Evolutionary conservation across 257 asterid genomes (phyloP).

Genomic region (Pogostemon cablin): DNA sequence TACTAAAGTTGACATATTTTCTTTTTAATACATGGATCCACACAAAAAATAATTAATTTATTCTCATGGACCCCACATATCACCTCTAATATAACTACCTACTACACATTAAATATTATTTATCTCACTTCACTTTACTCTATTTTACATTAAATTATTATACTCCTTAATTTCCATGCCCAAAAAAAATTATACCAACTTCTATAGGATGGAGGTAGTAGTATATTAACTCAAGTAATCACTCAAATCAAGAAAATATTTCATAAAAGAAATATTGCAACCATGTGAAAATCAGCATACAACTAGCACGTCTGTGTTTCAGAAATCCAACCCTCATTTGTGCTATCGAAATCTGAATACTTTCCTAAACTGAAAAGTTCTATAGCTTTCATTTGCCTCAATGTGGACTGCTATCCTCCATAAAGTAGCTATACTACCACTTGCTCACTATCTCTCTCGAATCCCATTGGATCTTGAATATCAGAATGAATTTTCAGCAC

Average conservation of each 20-base stretch:
- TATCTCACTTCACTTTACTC: no score
- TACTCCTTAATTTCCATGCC: no score
- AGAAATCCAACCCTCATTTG: slow-evolving; percentile 34
- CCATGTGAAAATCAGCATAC: slow-evolving; percentile 46
- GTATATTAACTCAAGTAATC: slow-evolving; percentile 31
- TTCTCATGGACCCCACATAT: no score
- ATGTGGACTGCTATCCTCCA: slow-evolving; percentile 56
- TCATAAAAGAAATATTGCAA: not conserved
- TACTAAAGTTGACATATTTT: no score
- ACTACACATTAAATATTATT: no score
- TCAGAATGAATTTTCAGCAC: slow-evolving; percentile 7
- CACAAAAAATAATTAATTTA: no score
- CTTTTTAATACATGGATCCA: no score
- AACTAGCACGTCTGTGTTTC: slow-evolving; percentile 40
- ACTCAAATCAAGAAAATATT: slow-evolving; percentile 43
- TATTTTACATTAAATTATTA: no score
- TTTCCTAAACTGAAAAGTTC: slow-evolving; percentile 50
- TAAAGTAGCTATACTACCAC: slow-evolving; percentile 32
- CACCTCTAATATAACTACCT: no score
- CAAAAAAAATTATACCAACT: no score
- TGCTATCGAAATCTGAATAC: slow-evolving; percentile 29
- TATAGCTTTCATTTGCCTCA: slow-evolving; percentile 19
- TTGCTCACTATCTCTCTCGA: slow-evolving; percentile 31
- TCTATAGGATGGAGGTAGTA: no score
- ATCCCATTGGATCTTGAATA: slow-evolving; percentile 44